Conservation (phyloP, 2,329 filamentous ascomycete genomes). For the Aspergillus brasiliensis region DNA sequence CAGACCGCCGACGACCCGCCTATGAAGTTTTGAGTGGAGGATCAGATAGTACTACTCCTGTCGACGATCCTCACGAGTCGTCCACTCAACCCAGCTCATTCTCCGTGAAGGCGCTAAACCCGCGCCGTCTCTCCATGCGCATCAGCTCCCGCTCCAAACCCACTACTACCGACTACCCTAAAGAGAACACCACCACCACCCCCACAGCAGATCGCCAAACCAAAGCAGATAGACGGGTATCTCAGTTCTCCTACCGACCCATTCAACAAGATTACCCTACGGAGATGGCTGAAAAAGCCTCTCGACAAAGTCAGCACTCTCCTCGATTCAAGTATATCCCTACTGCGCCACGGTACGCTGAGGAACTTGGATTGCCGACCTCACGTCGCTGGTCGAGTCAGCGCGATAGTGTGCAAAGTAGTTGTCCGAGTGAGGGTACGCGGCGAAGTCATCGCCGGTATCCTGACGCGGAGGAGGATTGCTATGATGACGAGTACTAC, state of each 20-base stretch:
- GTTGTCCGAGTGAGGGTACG: not conserved
- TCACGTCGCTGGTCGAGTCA: not conserved
- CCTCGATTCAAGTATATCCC: slow-evolving; percentile 38
- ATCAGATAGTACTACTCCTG: not conserved
- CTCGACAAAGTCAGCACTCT: slow-evolving; percentile 10
- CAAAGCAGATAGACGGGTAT: slow-evolving; percentile 12
- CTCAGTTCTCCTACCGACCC: slow-evolving; percentile 39
- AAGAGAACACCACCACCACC: not conserved
- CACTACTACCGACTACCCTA: not conserved
- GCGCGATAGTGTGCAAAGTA: not conserved
- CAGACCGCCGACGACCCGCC: slow-evolving; percentile 18
- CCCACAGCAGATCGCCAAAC: slow-evolving; percentile 8
- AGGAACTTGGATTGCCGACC: slow-evolving; percentile 20
- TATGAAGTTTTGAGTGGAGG: slow-evolving; percentile 16
- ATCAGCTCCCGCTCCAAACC: slow-evolving; percentile 27
- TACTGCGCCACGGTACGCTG: slow-evolving; percentile 27
- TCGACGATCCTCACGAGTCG: slow-evolving; percentile 5
- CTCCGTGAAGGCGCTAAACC: slow-evolving; percentile 24
- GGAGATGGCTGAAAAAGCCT: slow-evolving; percentile 29
- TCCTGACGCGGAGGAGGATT: not conserved
- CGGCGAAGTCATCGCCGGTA: not conserved
- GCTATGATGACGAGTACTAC: not conserved
- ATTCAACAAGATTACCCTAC: slow-evolving; percentile 34
- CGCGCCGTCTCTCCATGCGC: slow-evolving; percentile 33
- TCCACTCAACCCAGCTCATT: slow-evolving; percentile 21